Conservation (phyloP, 192 early-diverging fungal genomes). For the Phlyctochytrium bullatum region DNA sequence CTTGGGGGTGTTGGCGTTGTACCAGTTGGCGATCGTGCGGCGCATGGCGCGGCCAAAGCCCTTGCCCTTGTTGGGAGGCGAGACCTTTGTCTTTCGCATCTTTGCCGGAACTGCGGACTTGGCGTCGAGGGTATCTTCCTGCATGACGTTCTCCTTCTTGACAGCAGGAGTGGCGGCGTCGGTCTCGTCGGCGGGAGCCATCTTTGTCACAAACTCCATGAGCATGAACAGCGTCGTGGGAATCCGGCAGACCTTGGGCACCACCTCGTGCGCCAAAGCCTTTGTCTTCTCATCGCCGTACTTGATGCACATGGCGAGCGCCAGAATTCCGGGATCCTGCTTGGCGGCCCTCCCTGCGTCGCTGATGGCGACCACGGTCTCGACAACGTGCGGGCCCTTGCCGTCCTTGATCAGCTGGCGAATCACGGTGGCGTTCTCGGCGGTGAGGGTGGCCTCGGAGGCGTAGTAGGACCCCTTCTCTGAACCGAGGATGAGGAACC, state of each 20-base stretch:
- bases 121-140: too few species aligned
- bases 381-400: conserved; percentile 2
- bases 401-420: background rate
- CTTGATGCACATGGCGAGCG: background rate
- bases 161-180: background rate
- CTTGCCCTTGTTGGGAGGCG: background rate
- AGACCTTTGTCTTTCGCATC: background rate
- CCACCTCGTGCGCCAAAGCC: background rate
- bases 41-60: conserved; percentile 11
- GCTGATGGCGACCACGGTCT: background rate
- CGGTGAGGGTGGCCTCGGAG: background rate
- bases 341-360: background rate
- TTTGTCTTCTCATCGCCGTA: background rate
- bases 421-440: conserved; percentile 7
- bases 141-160: too few species aligned
- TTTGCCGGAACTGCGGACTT: too few species aligned
- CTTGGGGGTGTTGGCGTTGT: conserved; percentile 9
- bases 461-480: conserved; percentile 4
- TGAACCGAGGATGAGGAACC: conserved; percentile 14
- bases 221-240: conserved; percentile 9
- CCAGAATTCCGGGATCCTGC: conserved; percentile 9
- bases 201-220: background rate
- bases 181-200: background rate
- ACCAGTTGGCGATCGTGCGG: conserved; percentile 16
- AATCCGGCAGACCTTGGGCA: conserved; percentile 8